Evolutionary conservation across 2,329 filamentous ascomycete species (phyloP).

Genomic region (Neonectria hederae): DNA sequence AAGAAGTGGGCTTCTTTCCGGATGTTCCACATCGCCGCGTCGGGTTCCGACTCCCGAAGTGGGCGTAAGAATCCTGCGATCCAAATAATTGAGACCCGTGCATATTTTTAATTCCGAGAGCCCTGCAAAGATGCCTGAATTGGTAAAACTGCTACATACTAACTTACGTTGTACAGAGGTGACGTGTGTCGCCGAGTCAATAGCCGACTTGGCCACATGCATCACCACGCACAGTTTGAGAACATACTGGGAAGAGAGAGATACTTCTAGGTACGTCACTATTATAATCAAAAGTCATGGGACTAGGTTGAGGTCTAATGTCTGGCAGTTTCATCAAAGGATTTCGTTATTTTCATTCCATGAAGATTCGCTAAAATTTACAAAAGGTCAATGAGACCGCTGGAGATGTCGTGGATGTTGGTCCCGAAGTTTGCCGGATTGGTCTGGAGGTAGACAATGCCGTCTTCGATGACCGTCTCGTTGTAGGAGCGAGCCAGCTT

Average conservation of each 20-base stretch:
- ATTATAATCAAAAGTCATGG: too few species aligned
- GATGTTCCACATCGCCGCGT: constrained; percentile 8
- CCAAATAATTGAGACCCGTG: too few species aligned
- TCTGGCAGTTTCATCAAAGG: background rate
- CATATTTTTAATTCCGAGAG: too few species aligned
- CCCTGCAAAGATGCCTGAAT: too few species aligned
- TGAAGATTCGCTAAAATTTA: constrained; percentile 28
- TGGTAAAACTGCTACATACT: too few species aligned
- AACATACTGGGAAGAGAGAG: too few species aligned
- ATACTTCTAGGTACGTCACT: too few species aligned
- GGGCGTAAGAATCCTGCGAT: too few species aligned
- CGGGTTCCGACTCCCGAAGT: background rate
- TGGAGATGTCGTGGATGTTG: constrained; percentile 48
- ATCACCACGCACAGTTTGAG: too few species aligned
- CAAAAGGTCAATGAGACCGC: constrained; percentile 49
- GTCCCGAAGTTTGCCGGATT: constrained; percentile 47
- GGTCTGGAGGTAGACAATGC: constrained; percentile 60
- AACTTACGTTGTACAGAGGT: too few species aligned
- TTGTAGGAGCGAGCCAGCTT: constrained; percentile 52
- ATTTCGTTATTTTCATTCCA: constrained; percentile 3
- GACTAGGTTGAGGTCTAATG: background rate
- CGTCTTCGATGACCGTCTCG: constrained; percentile 59
- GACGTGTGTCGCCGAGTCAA: too few species aligned
- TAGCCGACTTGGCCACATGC: too few species aligned
- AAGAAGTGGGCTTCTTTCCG: constrained; percentile 7